phyloP scores from a whole-genome alignment of 257 asterid genomes.

The Capsicum rhomboideum region DNA sequence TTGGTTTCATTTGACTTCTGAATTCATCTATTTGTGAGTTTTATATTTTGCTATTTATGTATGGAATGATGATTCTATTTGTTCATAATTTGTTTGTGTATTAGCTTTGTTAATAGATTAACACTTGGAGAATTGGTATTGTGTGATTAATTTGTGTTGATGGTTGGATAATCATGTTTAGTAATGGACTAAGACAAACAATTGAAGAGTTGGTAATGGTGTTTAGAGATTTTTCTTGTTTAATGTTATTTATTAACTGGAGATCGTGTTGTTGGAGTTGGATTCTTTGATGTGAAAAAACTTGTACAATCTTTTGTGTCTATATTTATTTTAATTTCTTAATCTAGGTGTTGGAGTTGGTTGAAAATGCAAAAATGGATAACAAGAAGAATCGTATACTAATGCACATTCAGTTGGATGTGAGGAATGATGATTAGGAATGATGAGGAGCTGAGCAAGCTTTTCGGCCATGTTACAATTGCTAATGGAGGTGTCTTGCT shows the following conservation, averaged over 20 bases:
- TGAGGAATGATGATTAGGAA: too few relatives aligned
- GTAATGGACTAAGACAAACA: not conserved
- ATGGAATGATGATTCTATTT: too few relatives aligned
- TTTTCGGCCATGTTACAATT: not conserved
- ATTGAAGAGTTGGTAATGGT: not conserved
- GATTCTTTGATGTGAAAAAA: not conserved
- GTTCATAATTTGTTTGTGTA: too few relatives aligned
- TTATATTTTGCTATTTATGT: too few relatives aligned
- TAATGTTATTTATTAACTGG: not conserved
- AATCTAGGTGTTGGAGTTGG: not conserved
- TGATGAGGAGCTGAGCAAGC: not conserved
- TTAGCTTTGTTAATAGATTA: too few relatives aligned
- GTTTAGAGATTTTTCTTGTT: too few relatives aligned
- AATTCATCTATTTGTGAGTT: not conserved
- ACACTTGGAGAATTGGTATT: not conserved
- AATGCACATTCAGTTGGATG: conserved; percentile 3
- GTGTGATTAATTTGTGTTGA: not conserved
- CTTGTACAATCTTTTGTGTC: not conserved
- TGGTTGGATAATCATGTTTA: too few relatives aligned
- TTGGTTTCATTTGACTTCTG: not conserved
- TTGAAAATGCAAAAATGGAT: not conserved
- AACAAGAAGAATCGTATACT: conserved; percentile 6
- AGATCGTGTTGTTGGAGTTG: not conserved
- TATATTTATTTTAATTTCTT: not conserved
- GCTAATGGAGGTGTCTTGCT: not conserved